A percentile compares a stretch with the other conserved stretches of the same genome.
Conservation (phyloP, 805 yeast species). For the Brettanomyces custersianus region DNA sequence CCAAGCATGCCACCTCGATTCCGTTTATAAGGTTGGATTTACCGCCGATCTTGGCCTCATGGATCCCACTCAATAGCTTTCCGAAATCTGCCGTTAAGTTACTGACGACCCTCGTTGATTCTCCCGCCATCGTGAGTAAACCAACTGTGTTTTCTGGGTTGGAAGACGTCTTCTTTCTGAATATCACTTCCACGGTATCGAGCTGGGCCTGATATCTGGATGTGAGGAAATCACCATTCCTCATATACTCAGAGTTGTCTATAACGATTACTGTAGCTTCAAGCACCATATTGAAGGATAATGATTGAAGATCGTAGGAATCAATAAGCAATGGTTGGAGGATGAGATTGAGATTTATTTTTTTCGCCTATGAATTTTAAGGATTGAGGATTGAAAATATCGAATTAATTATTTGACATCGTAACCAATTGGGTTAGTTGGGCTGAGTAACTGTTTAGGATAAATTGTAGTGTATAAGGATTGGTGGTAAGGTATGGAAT, state of each 20-base stretch:
- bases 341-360: constrained; percentile 5
- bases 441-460: too few species aligned
- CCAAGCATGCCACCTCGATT: constrained; percentile 87
- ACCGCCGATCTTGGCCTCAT: constrained; percentile 68
- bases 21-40: constrained; percentile 64
- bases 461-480: too few species aligned
- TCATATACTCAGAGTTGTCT: constrained; percentile 92
- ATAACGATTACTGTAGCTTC: constrained; percentile 95
- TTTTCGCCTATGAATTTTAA: constrained; percentile 11
- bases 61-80: constrained; percentile 73
- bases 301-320: neutral
- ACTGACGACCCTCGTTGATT: constrained; percentile 77
- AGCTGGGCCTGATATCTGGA: constrained; percentile 88
- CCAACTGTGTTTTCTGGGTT: constrained; percentile 96
- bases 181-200: constrained; percentile 80
- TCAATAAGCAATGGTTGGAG: neutral
- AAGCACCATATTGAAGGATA: constrained; percentile 53
- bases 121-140: constrained; percentile 79
- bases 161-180: constrained; percentile 74
- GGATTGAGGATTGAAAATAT: neutral
- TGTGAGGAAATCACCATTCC: constrained; percentile 90
- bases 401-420: neutral
- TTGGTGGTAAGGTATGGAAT: too few species aligned
- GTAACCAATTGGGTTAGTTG: too few species aligned
- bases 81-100: constrained; percentile 86